Evolutionary conservation across 345 rosid species (phyloP), one percentile per base, ranked within the genome.

Genomic region (Populus alba): DNA sequence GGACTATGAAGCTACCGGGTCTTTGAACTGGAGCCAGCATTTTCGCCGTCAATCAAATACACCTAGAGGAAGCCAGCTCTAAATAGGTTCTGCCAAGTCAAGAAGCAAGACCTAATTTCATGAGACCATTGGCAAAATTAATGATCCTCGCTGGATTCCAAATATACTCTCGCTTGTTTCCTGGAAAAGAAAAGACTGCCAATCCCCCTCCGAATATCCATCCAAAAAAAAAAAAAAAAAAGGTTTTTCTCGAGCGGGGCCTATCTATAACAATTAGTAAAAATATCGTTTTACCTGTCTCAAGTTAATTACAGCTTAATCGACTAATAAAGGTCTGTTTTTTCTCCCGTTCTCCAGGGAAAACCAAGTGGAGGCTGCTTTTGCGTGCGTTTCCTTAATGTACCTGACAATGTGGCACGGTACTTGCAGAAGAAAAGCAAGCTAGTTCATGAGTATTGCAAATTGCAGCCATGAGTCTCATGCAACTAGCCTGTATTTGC

Each of bases 31-130:
- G 22, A 23, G 67, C 15, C 77, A 29, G 41, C 70, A 75, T 29
- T 75, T 43, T 8, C 77, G 70, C 77, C 77, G 72, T n/a, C 51
- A 76, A 55, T 49, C 53, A 68, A 75, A 76, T 38, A 6, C 55
- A 35, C 13, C 9, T n/a, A 76, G 67, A 75, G 66, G 72, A n/a
- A n/a, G 71, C 49, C 66, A 75, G 78, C 62, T 66, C 57, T 74
- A 3, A 13, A 41, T 7, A 12, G 29, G 65, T 10, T 41, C 55
- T 69, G 18, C 57, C 1, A 35, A 51, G 51, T 76, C 66, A 49
- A 51, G 8, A 75, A 47, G n/a, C 25, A 22, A 16, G 45, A 74
- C 59, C 51, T 75, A 1, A 8, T 75, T 33, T 31, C 33, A 12
- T n/a, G 55, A 37, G 16, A 12, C n/a, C 59, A 53, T 1, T 18